Evolutionary conservation across 2,329 filamentous ascomycete species (phyloP).

Genomic region (Arthrobotrys conoides): DNA sequence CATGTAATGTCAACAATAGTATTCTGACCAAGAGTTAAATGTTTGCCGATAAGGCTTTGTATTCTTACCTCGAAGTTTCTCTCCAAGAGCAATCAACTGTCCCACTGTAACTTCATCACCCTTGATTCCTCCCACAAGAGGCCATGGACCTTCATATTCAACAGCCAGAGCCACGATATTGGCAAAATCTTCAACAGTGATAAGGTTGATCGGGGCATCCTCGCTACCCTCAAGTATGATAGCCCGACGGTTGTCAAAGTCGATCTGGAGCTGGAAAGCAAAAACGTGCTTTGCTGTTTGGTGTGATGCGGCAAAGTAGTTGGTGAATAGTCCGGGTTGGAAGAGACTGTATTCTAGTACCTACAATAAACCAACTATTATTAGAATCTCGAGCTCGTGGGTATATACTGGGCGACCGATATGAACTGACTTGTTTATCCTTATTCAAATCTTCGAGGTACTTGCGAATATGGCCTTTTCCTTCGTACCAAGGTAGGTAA

Average conservation of each 20-base stretch:
- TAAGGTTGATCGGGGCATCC: conserved; percentile 65
- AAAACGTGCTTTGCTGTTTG: conserved; percentile 67
- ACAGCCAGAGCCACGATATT: conserved; percentile 66
- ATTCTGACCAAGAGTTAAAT: too few species aligned
- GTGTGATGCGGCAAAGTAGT: conserved; percentile 70
- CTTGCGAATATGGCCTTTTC: conserved; percentile 67
- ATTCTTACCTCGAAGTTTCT: conserved; percentile 66
- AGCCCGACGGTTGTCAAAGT: conserved; percentile 66
- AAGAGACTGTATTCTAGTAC: conserved; percentile 71
- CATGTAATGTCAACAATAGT: too few species aligned
- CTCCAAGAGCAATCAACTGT: conserved; percentile 66
- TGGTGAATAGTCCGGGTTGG: conserved; percentile 70
- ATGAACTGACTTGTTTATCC: conserved; percentile 65
- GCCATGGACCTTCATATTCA: conserved; percentile 68
- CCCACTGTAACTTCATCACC: conserved; percentile 65
- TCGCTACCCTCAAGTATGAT: conserved; percentile 65
- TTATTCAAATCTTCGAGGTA: conserved; percentile 69
- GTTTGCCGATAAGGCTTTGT: too few species aligned
- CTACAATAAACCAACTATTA: conserved; percentile 38
- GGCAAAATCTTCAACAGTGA: conserved; percentile 66
- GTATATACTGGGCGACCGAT: neutral
- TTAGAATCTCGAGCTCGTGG: too few species aligned
- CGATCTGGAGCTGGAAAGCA: conserved; percentile 65
- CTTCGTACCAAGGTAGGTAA: conserved; percentile 66
- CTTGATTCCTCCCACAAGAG: conserved; percentile 67